Evolutionary conservation across 352 stramenopile genomes (phyloP).

Genomic region (Chrysophaeum taylorii): DNA sequence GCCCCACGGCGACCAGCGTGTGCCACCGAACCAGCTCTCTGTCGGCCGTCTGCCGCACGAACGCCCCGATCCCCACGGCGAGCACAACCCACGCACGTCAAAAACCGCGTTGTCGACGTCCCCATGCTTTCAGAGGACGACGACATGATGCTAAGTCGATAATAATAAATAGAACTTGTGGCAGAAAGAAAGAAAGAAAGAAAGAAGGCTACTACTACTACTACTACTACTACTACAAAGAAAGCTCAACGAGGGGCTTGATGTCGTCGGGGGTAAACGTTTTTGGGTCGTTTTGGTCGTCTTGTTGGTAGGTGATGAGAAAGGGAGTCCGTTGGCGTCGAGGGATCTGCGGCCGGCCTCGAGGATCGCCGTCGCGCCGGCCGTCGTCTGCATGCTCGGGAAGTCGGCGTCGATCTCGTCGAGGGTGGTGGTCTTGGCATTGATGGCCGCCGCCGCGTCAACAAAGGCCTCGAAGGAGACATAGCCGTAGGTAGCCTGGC

Average conservation of each 20-base stretch:
- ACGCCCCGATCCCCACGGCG: background rate
- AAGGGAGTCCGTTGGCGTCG: slow-evolving; percentile 52
- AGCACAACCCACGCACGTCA: background rate
- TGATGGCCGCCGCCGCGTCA: slow-evolving; percentile 54
- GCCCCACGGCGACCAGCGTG: background rate
- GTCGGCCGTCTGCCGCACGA: background rate
- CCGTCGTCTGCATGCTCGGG: slow-evolving; percentile 61
- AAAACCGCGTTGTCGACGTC: background rate
- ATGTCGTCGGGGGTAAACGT: slow-evolving; percentile 11
- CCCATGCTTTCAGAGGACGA: background rate
- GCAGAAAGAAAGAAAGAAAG: no score
- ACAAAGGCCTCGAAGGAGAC: slow-evolving; percentile 69
- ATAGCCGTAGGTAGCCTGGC: slow-evolving; percentile 62
- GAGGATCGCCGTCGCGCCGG: slow-evolving; percentile 70
- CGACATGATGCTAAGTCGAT: no score
- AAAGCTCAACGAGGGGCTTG: no score
- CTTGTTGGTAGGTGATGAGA: slow-evolving; percentile 66
- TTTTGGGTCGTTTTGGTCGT: background rate
- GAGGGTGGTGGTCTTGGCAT: slow-evolving; percentile 40
- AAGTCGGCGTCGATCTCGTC: slow-evolving; percentile 57
- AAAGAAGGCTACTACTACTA: no score
- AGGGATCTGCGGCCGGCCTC: slow-evolving; percentile 64
- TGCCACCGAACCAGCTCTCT: background rate
- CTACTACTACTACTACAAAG: no score
- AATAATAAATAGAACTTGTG: no score